phyloP scores from a whole-genome alignment of 2,329 filamentous ascomycete species.

The Zasmidium citrigriseum region DNA sequence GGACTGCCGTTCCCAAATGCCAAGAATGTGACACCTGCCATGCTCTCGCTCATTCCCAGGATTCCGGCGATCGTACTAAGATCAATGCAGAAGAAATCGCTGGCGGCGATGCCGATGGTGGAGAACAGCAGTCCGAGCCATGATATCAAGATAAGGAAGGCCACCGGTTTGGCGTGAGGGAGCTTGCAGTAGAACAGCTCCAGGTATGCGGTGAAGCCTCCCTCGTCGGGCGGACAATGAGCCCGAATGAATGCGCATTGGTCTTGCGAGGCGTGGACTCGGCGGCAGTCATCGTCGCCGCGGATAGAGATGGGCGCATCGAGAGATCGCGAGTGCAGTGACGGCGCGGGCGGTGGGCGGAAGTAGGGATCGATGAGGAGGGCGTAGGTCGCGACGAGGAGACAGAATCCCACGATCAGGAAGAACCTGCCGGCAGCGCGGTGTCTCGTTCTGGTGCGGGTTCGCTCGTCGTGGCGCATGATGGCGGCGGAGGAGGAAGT shows the following conservation, averaged over 20 bases:
- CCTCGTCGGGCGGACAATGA: conserved; percentile 86
- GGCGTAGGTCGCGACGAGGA: conserved; percentile 26
- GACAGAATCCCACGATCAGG: conserved; percentile 42
- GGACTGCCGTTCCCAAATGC: conserved; percentile 98
- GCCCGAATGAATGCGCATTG: conserved; percentile 82
- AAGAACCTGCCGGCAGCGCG: conserved; percentile 51
- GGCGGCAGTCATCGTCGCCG: conserved; percentile 59
- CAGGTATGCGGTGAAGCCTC: conserved; percentile 85
- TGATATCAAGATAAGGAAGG: conserved; percentile 73
- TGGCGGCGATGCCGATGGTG: conserved; percentile 95
- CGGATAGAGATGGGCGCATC: conserved; percentile 9
- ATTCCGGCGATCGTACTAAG: conserved; percentile 88
- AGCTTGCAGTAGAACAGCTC: conserved; percentile 87
- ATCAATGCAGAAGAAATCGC: conserved; percentile 98
- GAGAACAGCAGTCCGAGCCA: conserved; percentile 93
- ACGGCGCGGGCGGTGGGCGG: not conserved
- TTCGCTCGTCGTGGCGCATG: not conserved
- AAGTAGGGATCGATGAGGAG: conserved; percentile 15
- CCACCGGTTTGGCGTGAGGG: conserved; percentile 67
- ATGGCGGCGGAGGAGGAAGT: not conserved
- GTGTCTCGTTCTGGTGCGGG: conserved; percentile 11
- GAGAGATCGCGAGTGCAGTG: conserved; percentile 9
- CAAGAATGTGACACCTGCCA: conserved; percentile 93
- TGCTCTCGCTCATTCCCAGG: conserved; percentile 89
- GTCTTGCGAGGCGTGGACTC: conserved; percentile 75